Evolutionary conservation across 2,329 filamentous ascomycete genomes (phyloP), one percentile per base, ranked within the genome.

Genomic region (Mycosphaerella arachidis): DNA sequence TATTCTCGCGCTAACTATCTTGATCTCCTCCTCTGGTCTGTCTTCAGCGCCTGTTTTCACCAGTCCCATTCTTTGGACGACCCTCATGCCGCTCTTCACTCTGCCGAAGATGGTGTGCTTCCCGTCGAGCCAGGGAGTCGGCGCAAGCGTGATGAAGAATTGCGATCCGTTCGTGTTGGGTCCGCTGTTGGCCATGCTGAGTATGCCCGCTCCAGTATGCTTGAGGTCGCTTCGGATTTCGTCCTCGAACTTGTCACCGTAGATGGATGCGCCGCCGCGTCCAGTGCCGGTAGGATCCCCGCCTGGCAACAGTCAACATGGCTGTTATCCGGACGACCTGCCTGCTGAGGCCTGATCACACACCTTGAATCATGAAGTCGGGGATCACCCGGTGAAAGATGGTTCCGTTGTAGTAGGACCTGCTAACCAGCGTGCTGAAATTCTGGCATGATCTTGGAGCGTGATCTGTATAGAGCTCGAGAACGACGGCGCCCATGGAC

Each of bases 31-130:
- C 6, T 86, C 76, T 0, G 94, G 94, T 67, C 88, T 80, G 75
- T 97, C 94, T 67, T 93, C 91, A 7, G 78, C 77, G 27, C 86
- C 90, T 0, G 92, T 96, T 78, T 89, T 91, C 53, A 96, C 91
- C 59, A 94, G 74, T 0, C 92, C 94, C 85, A 99, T 90, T 66
- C 91, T 83, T 79, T 91, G 87, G 30, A 97, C 86, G n/a, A 93
- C 82, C 58, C 83, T 81, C 83, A 97, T 85, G 0, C 94, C 94
- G 57, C 77, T 84, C 78, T 89, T 92, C 43, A 99, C 92, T 56
- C 93, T 81, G 0, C 94, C 94, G 73, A 99, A 99, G 67, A 99
- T 95, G 10, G 92, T 96, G 75, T 99, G 93, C 76, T 96, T 97
- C 24, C 92, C 92, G 76, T 99, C 94, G 61, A 99, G 78, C 93